Evolutionary conservation across 2,329 filamentous ascomycete genomes (phyloP).

Genomic region (Magnaporthiopsis incrustans): DNA sequence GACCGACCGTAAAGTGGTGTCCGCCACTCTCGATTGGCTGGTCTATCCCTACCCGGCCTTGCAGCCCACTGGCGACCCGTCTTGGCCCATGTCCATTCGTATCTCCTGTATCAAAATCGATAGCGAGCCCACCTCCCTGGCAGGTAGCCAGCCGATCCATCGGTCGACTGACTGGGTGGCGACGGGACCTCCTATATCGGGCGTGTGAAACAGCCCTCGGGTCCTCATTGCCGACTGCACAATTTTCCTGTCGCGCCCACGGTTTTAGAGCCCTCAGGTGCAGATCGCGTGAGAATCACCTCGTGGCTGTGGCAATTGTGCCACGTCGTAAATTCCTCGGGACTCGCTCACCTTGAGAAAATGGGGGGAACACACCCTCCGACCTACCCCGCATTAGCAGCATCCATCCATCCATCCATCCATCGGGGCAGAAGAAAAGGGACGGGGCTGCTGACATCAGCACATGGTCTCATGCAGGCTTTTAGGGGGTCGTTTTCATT

Average conservation of each 20-base stretch:
- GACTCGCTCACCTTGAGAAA: no score
- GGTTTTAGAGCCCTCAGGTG: background rate
- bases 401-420: no score
- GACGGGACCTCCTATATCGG: background rate
- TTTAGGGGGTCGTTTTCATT: background rate
- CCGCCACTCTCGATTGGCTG: no score
- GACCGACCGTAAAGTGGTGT: background rate
- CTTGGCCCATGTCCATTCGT: background rate
- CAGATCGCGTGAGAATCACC: background rate
- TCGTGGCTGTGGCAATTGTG: background rate
- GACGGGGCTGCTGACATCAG: slow-evolving; percentile 6
- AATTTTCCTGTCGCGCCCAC: background rate
- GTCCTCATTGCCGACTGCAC: no score
- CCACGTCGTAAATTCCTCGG: background rate
- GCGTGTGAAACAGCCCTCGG: background rate
- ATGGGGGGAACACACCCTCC: background rate
- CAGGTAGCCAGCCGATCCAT: background rate
- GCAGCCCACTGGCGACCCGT: background rate
- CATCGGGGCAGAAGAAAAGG: slow-evolving; percentile 1
- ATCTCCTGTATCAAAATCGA: background rate
- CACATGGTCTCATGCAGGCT: background rate
- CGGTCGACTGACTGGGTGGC: background rate
- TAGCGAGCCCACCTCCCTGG: background rate
- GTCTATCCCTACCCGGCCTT: background rate
- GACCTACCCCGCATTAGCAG: background rate